phyloP scores from a whole-genome alignment of 768 basidiomycete species.

The Collybia nuda region DNA sequence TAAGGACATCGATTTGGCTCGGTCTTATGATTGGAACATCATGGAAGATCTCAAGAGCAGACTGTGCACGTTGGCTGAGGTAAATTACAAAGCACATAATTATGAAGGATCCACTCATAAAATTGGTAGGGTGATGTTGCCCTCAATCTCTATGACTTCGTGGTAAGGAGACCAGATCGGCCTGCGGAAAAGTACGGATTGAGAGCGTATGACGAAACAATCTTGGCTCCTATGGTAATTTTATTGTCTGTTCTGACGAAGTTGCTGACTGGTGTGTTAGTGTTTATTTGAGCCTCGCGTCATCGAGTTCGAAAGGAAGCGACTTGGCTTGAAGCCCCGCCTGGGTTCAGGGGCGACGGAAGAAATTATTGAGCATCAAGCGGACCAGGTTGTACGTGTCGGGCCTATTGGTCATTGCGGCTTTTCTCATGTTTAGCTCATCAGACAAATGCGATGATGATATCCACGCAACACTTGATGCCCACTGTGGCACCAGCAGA shows the following conservation, averaged over 20 bases:
- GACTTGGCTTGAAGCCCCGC: slow-evolving; percentile 44
- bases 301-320: slow-evolving; percentile 85
- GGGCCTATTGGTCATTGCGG: slow-evolving; percentile 4
- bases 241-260: not conserved
- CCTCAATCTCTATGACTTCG: slow-evolving; percentile 87
- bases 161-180: slow-evolving; percentile 73
- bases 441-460: slow-evolving; percentile 89
- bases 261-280: slow-evolving; percentile 37
- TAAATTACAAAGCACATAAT: slow-evolving; percentile 30
- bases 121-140: slow-evolving; percentile 77
- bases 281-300: slow-evolving; percentile 92
- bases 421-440: slow-evolving; percentile 2
- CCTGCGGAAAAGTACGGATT: slow-evolving; percentile 86
- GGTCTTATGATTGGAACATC: slow-evolving; percentile 84
- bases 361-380: slow-evolving; percentile 62
- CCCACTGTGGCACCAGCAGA: slow-evolving; percentile 30
- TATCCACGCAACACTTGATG: slow-evolving; percentile 82
- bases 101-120: not conserved
- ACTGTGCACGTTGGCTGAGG: slow-evolving; percentile 86
- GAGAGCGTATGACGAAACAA: slow-evolving; percentile 93
- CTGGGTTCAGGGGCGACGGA: slow-evolving; percentile 67
- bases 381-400: slow-evolving; percentile 49
- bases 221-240: slow-evolving; percentile 89
- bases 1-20: slow-evolving; percentile 72
- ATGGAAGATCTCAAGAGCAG: slow-evolving; percentile 90